phyloP scores from a whole-genome alignment of 2,329 filamentous ascomycete genomes.

The Amauroascus verrucosus region DNA sequence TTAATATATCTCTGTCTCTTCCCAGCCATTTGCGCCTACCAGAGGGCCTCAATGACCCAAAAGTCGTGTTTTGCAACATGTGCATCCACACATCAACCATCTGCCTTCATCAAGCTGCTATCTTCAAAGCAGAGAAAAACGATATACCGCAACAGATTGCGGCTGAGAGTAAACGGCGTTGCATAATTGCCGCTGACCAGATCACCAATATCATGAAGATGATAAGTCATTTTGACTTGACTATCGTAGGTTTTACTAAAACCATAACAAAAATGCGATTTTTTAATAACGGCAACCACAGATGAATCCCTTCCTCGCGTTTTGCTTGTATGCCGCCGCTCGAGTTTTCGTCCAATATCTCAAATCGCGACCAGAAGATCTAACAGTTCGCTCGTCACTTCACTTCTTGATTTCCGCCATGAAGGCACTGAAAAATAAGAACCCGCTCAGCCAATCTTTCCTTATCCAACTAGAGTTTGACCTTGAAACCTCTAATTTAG shows the following conservation, averaged over 20 bases:
- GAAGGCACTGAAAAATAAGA: slow-evolving; percentile 76
- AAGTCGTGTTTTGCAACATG: slow-evolving; percentile 92
- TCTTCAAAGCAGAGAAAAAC: slow-evolving; percentile 93
- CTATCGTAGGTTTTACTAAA: slow-evolving; percentile 50
- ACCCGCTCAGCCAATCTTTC: slow-evolving; percentile 89
- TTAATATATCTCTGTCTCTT: slow-evolving; percentile 76
- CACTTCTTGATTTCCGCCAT: slow-evolving; percentile 85
- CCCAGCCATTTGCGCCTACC: slow-evolving; percentile 73
- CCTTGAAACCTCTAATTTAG: slow-evolving; percentile 48
- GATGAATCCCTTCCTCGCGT: slow-evolving; percentile 94
- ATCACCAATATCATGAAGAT: slow-evolving; percentile 93
- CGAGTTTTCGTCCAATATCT: slow-evolving; percentile 92
- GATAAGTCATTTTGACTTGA: slow-evolving; percentile 80
- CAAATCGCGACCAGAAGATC: slow-evolving; percentile 81
- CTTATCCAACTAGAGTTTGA: slow-evolving; percentile 88
- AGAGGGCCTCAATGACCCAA: slow-evolving; percentile 61
- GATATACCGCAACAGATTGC: slow-evolving; percentile 64
- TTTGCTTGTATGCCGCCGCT: slow-evolving; percentile 91
- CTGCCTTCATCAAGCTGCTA: slow-evolving; percentile 94
- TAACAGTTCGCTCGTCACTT: slow-evolving; percentile 66
- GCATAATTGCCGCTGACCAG: slow-evolving; percentile 85
- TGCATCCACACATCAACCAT: slow-evolving; percentile 93
- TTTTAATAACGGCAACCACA: slow-evolving; percentile 31
- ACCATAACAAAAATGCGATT: not conserved
- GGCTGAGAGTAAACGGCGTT: slow-evolving; percentile 83